Conservation (phyloP, 2,329 filamentous ascomycete genomes). For the Rhynchosporium graminicola region DNA sequence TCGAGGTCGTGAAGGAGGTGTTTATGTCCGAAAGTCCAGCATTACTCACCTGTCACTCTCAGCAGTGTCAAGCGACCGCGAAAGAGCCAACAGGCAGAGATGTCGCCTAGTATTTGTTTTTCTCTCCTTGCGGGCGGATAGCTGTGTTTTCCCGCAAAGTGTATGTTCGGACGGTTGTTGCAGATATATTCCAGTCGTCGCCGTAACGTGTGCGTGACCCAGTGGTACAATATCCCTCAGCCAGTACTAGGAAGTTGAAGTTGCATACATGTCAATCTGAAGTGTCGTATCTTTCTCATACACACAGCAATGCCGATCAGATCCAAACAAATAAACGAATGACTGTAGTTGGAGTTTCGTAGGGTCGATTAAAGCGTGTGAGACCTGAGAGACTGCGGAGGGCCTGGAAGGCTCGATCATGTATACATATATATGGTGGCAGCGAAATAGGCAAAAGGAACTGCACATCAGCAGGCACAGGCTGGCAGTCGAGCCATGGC, state of each 20-base stretch:
- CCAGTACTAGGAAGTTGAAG: slow-evolving; percentile 7
- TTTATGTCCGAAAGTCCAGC: slow-evolving; percentile 38
- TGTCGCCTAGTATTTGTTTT: background rate
- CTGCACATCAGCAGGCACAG: slow-evolving; percentile 9
- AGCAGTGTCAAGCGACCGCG: slow-evolving; percentile 6
- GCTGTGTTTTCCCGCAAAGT: slow-evolving; percentile 5
- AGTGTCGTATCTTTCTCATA: slow-evolving; percentile 4
- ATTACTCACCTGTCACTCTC: slow-evolving; percentile 33
- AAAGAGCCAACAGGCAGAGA: slow-evolving; percentile 1
- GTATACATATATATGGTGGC: background rate
- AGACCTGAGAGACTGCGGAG: slow-evolving; percentile 8
- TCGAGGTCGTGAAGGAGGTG: slow-evolving; percentile 18
- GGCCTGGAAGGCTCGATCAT: slow-evolving; percentile 12
- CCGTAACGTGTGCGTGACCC: background rate
- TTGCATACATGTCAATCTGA: background rate
- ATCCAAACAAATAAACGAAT: slow-evolving; percentile 34
- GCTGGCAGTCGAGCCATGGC: background rate
- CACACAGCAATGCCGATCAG: background rate
- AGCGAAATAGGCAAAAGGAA: slow-evolving; percentile 17
- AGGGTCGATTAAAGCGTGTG: background rate
- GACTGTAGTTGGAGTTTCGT: slow-evolving; percentile 36
- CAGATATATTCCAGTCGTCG: slow-evolving; percentile 16
- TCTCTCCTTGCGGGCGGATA: background rate
- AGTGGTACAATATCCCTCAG: slow-evolving; percentile 2
- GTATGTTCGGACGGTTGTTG: slow-evolving; percentile 12